Evolutionary conservation across 164 flowering plant species (phyloP), one percentile per base, ranked within the genome.

Genomic region (Tetracentron sinense): DNA sequence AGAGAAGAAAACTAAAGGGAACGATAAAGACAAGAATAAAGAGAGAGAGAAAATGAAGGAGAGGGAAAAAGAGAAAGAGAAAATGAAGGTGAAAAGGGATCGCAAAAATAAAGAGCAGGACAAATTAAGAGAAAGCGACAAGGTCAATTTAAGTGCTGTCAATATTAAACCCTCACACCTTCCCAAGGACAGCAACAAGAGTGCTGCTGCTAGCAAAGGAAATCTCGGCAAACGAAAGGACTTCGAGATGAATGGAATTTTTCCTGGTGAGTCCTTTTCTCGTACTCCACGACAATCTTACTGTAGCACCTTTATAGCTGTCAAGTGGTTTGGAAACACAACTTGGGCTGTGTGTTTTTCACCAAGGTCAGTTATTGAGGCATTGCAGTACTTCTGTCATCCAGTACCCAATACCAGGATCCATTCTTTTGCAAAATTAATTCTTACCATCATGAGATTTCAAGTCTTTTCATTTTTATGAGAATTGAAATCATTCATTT

Each of bases 221-320:
- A 78, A 71, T 69, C 58, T 56, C 60, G 71, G 69, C 62, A 88
- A 86, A 71, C 69, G 85, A 60, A 84, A 85, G 76, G 90, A 81
- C 42, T 31, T 55, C 11, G 82, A 80, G 72, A 69, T 66, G 42
- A 87, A 86, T 77, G 93, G 89, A 25, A 65, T 79, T 69, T 30
- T 72, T 25, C 85, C 77, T 78, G 91, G 97, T 91, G 82, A 85
- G 95, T 79, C 52, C 54, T 53, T 38, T 19, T n/a, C 38, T 62
- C n/a, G 31, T 58, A 10, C 65, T 53, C 33, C 33, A 17, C 12
- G 31, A 53, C n/a, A 15, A 50, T 38, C 25, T 25, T 50, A 69
- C 48, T 26, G 5, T 8, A 27, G 48, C 55, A 51, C 22, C 48
- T 52, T 29, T n/a, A 6, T 52, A 30, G 46, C 27, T n/a, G 1